Evolutionary conservation across 2,329 filamentous ascomycete genomes (phyloP).

Genomic region (Penicillium sclerotigenum): DNA sequence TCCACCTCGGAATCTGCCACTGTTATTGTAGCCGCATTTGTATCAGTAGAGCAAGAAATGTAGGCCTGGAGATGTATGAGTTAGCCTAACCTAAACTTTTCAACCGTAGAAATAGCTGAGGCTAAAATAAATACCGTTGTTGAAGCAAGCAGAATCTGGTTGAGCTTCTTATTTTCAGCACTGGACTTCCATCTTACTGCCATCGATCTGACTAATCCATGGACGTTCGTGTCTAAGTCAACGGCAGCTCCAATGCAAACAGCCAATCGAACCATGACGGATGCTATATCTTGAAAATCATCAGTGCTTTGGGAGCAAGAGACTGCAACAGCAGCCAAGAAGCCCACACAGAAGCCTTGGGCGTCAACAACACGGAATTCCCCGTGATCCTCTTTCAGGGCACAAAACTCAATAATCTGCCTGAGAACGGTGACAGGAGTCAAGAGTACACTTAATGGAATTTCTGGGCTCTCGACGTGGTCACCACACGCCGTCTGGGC

Average conservation of each 20-base stretch:
- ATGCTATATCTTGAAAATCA: background rate
- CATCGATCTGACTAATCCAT: background rate
- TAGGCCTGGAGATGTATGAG: background rate
- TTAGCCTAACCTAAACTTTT: no score
- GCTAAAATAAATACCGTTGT: no score
- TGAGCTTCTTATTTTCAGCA: background rate
- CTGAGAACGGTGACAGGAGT: no score
- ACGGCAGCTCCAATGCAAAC: constrained; percentile 1
- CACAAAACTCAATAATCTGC: no score
- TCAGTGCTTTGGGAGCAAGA: background rate
- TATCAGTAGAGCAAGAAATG: background rate
- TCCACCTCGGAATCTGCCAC: background rate
- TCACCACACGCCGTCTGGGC: no score
- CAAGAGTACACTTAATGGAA: no score
- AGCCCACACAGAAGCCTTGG: background rate
- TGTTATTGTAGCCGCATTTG: background rate
- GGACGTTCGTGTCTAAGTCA: background rate
- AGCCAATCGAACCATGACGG: background rate
- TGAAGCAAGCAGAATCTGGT: no score
- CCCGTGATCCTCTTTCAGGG: no score
- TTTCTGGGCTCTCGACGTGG: no score
- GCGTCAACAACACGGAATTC: no score
- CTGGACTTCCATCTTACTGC: background rate
- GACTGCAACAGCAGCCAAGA: background rate
- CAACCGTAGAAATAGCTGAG: no score